A percentile compares a stretch with the other conserved stretches of the same genome.
phyloP scores from a whole-genome alignment of 2,329 filamentous ascomycete species.

The Neonectria coccinea region DNA sequence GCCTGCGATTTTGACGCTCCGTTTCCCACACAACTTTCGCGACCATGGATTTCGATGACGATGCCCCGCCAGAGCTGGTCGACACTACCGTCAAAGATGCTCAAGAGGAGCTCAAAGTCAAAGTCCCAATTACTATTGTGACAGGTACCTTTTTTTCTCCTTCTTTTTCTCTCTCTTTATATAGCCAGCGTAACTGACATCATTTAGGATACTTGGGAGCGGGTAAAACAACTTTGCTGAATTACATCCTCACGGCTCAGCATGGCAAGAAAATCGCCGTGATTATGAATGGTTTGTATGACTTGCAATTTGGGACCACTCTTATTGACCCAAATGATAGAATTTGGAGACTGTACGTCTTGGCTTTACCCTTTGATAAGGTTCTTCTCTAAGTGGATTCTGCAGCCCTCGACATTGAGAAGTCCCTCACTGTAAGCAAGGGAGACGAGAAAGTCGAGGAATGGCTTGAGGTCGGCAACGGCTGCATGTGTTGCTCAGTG shows the following conservation, averaged over 20 bases:
- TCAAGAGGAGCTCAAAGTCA: slow-evolving; percentile 66
- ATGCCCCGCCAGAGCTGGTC: slow-evolving; percentile 74
- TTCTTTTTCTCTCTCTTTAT: background rate
- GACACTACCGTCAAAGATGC: slow-evolving; percentile 55
- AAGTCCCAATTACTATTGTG: slow-evolving; percentile 87
- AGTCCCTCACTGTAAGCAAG: slow-evolving; percentile 90
- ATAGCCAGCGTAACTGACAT: slow-evolving; percentile 12
- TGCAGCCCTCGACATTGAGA: slow-evolving; percentile 93
- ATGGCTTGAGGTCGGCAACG: slow-evolving; percentile 96
- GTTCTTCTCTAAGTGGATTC: slow-evolving; percentile 24
- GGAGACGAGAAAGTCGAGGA: slow-evolving; percentile 86
- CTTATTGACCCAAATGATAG: slow-evolving; percentile 55
- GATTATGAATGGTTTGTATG: slow-evolving; percentile 81
- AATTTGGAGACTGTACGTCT: slow-evolving; percentile 82
- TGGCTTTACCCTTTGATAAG: background rate
- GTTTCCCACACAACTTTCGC: background rate
- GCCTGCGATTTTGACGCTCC: background rate
- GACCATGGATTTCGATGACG: slow-evolving; percentile 73
- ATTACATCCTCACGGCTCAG: slow-evolving; percentile 93
- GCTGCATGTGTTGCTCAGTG: slow-evolving; percentile 97
- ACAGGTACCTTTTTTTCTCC: slow-evolving; percentile 66
- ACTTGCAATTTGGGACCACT: background rate
- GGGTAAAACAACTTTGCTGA: slow-evolving; percentile 93
- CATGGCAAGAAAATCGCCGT: slow-evolving; percentile 99
- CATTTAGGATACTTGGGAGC: slow-evolving; percentile 89